Base-by-base conservation (phyloP, 805 yeast species). In the Metschnikowia gelsemii region DNA sequence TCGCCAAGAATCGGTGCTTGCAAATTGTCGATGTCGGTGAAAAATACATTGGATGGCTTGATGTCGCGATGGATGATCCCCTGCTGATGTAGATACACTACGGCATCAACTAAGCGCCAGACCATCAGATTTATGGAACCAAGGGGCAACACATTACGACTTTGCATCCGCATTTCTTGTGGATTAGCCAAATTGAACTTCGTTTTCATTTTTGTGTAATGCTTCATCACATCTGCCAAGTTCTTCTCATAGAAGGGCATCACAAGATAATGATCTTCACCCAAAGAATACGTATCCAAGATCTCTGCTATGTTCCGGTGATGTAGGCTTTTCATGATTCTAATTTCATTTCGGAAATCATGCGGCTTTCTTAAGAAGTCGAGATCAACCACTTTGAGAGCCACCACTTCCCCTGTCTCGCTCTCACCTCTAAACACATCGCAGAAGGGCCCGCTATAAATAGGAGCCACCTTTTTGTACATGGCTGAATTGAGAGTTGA, bases 1-100 rank as follows among this genome's bases (percentile, higher is more conserved):
- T 87, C 95, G 12, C 79, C 76, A 1, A 83, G 47, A 4, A 67
- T 57, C 1, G 72, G 69, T 11, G 45, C 45, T 35, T 58, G 37
- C 17, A 53, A 29, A 24, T 44, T 21, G 31, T 52, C 43, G 21
- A 65, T 48, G 7, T 32, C 35, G 19, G 22, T 38, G 43, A 68
- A 60, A 32, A 63, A 55, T 17, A 67, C 54, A 40, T 70, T 70
- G 20, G 62, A 43, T 1, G 72, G 72, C 47, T 70, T 70, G 38
- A 70, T 50, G 46, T 70, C 75, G 14, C 75, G 58, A 47, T 70
- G 75, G 12, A 70, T 68, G 5, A 70, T 56, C 1, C 64, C 62
- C 8, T 56, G 49, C 9, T 38, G 38, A 46, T 70, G 74, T 26
- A 70, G 42, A 43, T 54, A 61, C 20, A 32, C 33, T 14, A 68